Base-by-base conservation (phyloP, 2,329 filamentous ascomycete species). In the Monilinia laxa region DNA sequence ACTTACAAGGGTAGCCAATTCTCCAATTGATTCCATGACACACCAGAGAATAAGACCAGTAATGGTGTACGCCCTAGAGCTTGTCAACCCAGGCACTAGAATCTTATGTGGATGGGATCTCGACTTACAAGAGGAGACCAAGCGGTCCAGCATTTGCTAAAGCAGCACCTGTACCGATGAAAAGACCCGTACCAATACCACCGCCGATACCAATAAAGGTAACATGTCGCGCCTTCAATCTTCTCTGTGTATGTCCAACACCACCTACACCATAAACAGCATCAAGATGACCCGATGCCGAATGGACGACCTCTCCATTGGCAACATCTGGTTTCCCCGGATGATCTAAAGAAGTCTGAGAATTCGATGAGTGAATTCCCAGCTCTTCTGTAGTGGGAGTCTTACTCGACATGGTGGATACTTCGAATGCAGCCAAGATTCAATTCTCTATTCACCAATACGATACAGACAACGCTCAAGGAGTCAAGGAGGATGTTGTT, bases 151-250 rank as follows among this genome's bases (percentile, higher is more conserved):
- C 81, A 6, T 76, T 79, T 6, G 79, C 78, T 62, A 83, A 77
- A 3, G 81, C 79, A 56, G 75, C 71, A 40, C 81, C 82, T 45
- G 80, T 80, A 25, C 82, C 82, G 62, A 84, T 79, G 73, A 84
- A 85, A 9, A 84, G 77, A 75, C 83, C 83, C 35, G 82, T 84
- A 52, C 82, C 82, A 64, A 84, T 83, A 38, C 60, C 60, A 42
- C 60, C 60, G 28, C 60, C 60, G 38, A 53, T 54, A 54, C 49
- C 60, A n/a, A 63, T 63, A 28, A 63, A 53, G 60, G 60, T 63
- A n/a, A 63, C 49, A 63, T 63, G 60, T 55, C 60, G 25, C 2
- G 60, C 60, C 60, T 63, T 63, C 47, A 63, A 55, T 28, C 60
- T 40, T 40, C 60, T 25, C 35, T 63, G 60, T 1, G 60, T 63